phyloP scores from a whole-genome alignment of 352 stramenopile species.

The Peronospora destructor region DNA sequence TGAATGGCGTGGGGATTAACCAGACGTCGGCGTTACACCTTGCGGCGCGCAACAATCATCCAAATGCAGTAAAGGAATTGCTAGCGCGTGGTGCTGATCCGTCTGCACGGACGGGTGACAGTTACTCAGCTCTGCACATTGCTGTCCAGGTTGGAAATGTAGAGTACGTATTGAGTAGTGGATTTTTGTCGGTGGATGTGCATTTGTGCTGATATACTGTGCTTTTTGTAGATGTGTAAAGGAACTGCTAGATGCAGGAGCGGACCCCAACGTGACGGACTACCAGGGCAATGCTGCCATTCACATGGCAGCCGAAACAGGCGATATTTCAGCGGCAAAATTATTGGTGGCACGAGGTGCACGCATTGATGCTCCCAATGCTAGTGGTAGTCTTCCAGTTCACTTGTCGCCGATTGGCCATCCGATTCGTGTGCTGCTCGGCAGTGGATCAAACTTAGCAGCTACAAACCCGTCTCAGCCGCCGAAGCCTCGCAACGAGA shows the following conservation, averaged over 20 bases:
- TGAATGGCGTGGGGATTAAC: conserved; percentile 84
- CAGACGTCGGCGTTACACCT: conserved; percentile 78
- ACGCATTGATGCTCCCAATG: conserved; percentile 67
- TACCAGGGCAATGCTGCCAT: conserved; percentile 80
- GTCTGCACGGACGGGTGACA: conserved; percentile 65
- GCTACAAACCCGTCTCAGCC: conserved; percentile 67
- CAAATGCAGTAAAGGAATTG: conserved; percentile 69
- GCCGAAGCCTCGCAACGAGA: conserved; percentile 46
- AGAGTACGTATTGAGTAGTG: conserved; percentile 31
- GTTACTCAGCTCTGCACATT: conserved; percentile 75
- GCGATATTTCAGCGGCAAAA: conserved; percentile 76
- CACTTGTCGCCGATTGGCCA: conserved; percentile 83
- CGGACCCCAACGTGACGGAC: conserved; percentile 74
- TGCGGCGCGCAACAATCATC: conserved; percentile 67
- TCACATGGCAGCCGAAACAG: conserved; percentile 70
- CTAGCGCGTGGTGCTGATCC: conserved; percentile 60
- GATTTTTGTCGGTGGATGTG: background rate
- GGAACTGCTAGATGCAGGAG: conserved; percentile 59
- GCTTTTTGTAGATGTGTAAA: conserved; percentile 48
- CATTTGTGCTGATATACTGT: conserved; percentile 13
- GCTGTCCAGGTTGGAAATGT: conserved; percentile 64
- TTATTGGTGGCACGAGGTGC: conserved; percentile 65
- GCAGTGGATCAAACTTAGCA: conserved; percentile 58
- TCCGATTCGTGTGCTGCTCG: conserved; percentile 75
- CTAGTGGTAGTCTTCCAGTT: conserved; percentile 71